Conservation (phyloP, 441 rosid species). For the Gossypium laxum region DNA sequence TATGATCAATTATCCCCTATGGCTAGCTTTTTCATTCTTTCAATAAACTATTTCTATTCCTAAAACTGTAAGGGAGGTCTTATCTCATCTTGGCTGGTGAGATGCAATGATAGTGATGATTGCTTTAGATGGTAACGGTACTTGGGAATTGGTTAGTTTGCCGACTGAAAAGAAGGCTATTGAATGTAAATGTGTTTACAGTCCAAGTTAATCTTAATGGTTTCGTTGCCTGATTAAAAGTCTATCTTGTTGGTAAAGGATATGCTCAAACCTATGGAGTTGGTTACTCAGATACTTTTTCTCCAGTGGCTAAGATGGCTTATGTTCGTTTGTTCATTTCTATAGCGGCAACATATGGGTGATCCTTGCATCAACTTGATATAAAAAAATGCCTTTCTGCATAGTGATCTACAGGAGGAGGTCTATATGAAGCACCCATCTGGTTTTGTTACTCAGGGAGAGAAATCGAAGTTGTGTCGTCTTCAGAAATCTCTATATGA, state of each 20-base stretch:
- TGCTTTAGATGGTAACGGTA: not conserved
- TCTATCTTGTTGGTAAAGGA: not conserved
- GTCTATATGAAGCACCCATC: not conserved
- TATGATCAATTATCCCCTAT: not conserved
- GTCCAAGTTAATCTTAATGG: not conserved
- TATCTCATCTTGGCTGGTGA: not conserved
- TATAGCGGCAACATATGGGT: not conserved
- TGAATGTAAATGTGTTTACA: not conserved
- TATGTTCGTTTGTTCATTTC: not conserved
- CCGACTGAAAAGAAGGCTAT: not conserved
- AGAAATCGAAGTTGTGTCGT: not conserved
- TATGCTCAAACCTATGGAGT: not conserved
- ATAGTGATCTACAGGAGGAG: not conserved
- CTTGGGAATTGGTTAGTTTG: not conserved
- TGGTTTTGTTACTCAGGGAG: not conserved
- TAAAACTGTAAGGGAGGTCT: not conserved
- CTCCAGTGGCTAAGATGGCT: not conserved
- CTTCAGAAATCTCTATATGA: not conserved
- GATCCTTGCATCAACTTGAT: not conserved
- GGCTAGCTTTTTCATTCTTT: not conserved
- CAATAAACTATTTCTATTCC: not conserved
- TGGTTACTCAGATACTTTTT: not conserved
- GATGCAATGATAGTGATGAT: not conserved
- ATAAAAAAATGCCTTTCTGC: not conserved
- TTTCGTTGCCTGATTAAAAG: not conserved